These are phyloP conservation scores for Discostella pseudostelligera DNA, from an alignment of 108 stramenopile species.

Conservation along the genomic window DNA sequence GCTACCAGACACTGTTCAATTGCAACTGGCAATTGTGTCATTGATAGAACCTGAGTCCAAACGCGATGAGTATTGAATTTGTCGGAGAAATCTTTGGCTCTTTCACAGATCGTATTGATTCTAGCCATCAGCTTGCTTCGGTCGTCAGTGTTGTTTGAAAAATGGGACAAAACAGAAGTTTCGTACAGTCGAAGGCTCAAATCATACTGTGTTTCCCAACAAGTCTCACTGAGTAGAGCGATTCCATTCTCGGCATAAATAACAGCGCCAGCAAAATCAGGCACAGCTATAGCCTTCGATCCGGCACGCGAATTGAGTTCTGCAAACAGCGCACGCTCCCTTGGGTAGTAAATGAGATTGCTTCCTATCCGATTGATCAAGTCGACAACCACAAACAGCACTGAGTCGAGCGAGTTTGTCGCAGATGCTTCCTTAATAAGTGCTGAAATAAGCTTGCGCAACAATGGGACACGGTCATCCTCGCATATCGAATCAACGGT, in stretches of 20 bases:
- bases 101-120: slow-evolving; percentile 9
- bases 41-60: slow-evolving; percentile 12
- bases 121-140: neutral
- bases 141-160: slow-evolving; percentile 3
- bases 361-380: slow-evolving; percentile 16
- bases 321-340: slow-evolving; percentile 20
- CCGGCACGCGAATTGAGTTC: slow-evolving; percentile 13
- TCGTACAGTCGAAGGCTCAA: slow-evolving; percentile 17
- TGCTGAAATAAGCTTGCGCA: slow-evolving; percentile 6
- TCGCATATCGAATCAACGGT: slow-evolving; percentile 5
- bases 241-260: slow-evolving; percentile 28
- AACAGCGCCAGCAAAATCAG: slow-evolving; percentile 19
- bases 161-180: slow-evolving; percentile 2
- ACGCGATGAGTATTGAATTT: slow-evolving; percentile 15
- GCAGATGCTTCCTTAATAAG: slow-evolving; percentile 10
- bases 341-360: neutral
- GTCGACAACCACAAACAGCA: slow-evolving; percentile 18
- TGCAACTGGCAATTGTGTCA: slow-evolving; percentile 1
- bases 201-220: slow-evolving; percentile 27
- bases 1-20: slow-evolving; percentile 14
- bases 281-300: slow-evolving; percentile 16
- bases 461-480: neutral
- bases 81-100: slow-evolving; percentile 15
- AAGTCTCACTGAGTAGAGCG: slow-evolving; percentile 4
- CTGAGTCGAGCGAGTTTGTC: slow-evolving; percentile 2